phyloP scores from a whole-genome alignment of 768 basidiomycete genomes.

The Boletales sp. region DNA sequence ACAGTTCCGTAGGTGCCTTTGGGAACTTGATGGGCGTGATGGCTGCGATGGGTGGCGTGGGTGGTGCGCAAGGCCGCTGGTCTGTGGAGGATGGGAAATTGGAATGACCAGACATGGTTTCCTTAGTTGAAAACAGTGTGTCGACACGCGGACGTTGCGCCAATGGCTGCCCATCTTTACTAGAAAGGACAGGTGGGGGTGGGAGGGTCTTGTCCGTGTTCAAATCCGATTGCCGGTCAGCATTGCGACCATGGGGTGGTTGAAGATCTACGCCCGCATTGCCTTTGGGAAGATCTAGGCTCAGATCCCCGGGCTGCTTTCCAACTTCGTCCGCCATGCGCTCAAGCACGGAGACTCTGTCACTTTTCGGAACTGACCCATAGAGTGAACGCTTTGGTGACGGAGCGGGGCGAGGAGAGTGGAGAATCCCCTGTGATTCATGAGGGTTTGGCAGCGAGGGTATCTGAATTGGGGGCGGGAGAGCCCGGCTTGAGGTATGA shows the following conservation, averaged over 20 bases:
- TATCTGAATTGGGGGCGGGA: slow-evolving; percentile 23
- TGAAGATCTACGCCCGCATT: slow-evolving; percentile 16
- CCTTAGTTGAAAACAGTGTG: slow-evolving; percentile 22
- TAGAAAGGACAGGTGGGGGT: slow-evolving; percentile 50
- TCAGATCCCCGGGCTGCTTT: slow-evolving; percentile 23
- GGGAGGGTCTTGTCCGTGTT: slow-evolving; percentile 59
- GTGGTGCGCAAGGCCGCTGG: slow-evolving; percentile 32
- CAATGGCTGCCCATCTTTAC: slow-evolving; percentile 26
- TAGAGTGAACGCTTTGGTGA: slow-evolving; percentile 58
- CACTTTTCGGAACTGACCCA: slow-evolving; percentile 23
- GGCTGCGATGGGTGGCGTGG: slow-evolving; percentile 52
- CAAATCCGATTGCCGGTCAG: slow-evolving; percentile 13
- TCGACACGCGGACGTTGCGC: slow-evolving; percentile 29
- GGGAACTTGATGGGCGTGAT: slow-evolving; percentile 33
- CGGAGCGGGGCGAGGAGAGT: slow-evolving; percentile 66
- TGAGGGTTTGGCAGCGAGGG: slow-evolving; percentile 27
- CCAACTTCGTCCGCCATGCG: slow-evolving; percentile 64
- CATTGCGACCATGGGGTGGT: too few relatives aligned
- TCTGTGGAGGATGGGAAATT: slow-evolving; percentile 12
- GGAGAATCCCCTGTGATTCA: slow-evolving; percentile 38
- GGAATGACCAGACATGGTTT: slow-evolving; percentile 5
- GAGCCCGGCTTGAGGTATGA: slow-evolving; percentile 6
- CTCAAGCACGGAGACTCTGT: slow-evolving; percentile 65
- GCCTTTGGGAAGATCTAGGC: slow-evolving; percentile 21
- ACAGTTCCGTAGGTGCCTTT: slow-evolving; percentile 30